Evolutionary conservation across 345 rosid species (phyloP), one percentile per base, ranked within the genome.

Genomic region (Bretschneidera sinensis): DNA sequence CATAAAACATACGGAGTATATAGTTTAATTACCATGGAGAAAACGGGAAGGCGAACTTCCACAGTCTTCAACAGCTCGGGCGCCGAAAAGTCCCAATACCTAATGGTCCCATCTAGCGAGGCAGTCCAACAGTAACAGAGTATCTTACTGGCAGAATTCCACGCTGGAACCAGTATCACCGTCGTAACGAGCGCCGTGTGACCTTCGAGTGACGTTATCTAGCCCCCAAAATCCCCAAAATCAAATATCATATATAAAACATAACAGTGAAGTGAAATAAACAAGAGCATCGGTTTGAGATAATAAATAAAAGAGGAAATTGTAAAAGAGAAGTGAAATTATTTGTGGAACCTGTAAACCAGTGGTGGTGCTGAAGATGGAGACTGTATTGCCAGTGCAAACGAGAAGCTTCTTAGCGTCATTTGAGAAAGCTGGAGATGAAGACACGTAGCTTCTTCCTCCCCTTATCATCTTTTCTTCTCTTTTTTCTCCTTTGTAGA

Each of bases 11-110:
- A n/a, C n/a, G n/a, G n/a, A n/a, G n/a, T n/a, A n/a, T n/a, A n/a
- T n/a, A n/a, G n/a, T n/a, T n/a, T n/a, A n/a, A n/a, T n/a, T 52
- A 90, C 99, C 95, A 94, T 85, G 65, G 96, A 94, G 76, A 72
- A 73, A 74, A 94, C 71, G 0, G 96, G 88, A 52, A 79, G 56
- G 49, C 70, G 77, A 24, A 82, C 65, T 58, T 88, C 77, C 18
- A 94, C 55, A 6, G 85, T 88, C 73, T 82, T 90, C 63, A 94
- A 73, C 68, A 85, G 74, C 79, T 83, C 92, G 11, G 97, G 85
- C 33, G 72, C 78, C 0, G 89, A 75, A 63, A 94, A 90, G 71
- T 94, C 97, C 97, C 99, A 94, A 72, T 86, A 77, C 9, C 90
- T 81, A 65, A 94, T 82, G 2, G 89, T 88, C 23, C 99, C 97